Conservation (phyloP, 1,284 basidiomycete genomes). For the Cerioporus squamosus region DNA sequence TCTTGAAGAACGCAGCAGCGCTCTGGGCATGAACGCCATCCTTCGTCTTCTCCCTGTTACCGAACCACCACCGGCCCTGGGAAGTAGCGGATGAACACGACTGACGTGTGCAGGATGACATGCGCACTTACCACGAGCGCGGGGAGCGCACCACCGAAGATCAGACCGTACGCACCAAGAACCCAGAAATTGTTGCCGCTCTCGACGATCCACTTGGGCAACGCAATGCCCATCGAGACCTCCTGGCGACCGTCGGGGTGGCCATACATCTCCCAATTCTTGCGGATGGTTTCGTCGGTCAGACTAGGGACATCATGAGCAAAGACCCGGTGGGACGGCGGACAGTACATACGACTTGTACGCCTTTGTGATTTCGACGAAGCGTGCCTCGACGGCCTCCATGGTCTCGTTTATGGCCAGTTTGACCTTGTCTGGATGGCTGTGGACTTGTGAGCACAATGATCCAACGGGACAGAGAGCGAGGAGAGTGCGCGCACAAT, state of each 20-base stretch:
- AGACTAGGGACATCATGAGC: slow-evolving; percentile 50
- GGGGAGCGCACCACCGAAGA: slow-evolving; percentile 89
- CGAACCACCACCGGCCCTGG: slow-evolving; percentile 97
- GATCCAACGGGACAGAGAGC: neutral
- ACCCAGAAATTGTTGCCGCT: slow-evolving; percentile 93
- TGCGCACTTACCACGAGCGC: slow-evolving; percentile 70
- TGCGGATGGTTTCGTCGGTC: slow-evolving; percentile 92
- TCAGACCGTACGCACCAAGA: slow-evolving; percentile 83
- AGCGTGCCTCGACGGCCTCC: slow-evolving; percentile 86
- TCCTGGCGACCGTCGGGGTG: slow-evolving; percentile 98
- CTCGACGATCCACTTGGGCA: slow-evolving; percentile 95
- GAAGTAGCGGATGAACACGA: neutral
- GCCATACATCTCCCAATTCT: slow-evolving; percentile 91
- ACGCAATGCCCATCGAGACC: slow-evolving; percentile 93
- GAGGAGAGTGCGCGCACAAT: slow-evolving; percentile 62
- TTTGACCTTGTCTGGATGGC: slow-evolving; percentile 97
- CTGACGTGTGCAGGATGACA: slow-evolving; percentile 8
- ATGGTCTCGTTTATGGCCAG: slow-evolving; percentile 84
- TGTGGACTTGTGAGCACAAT: slow-evolving; percentile 36
- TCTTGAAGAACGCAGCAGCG: slow-evolving; percentile 91
- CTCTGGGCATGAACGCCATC: slow-evolving; percentile 88
- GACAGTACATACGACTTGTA: slow-evolving; percentile 84
- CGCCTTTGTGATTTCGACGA: slow-evolving; percentile 96
- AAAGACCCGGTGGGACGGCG: neutral
- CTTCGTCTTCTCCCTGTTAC: slow-evolving; percentile 88